A percentile compares a stretch with the other conserved stretches of the same genome.
Conservation (phyloP, 2,329 filamentous ascomycete genomes). For the Ilyonectria sp. region DNA sequence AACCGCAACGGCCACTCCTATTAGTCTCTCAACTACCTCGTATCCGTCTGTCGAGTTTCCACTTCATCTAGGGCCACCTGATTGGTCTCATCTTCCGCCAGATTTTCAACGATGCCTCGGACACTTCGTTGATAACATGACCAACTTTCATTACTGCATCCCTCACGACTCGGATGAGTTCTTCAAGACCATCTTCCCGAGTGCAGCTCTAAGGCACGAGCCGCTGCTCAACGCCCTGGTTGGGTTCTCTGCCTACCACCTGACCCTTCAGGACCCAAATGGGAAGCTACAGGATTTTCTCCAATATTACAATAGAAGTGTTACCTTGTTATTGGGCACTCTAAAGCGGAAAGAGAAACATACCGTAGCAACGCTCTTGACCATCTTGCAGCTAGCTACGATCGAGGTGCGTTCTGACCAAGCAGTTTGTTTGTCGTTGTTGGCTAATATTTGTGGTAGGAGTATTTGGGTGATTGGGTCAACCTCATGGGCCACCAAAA, state of each 20-base stretch:
- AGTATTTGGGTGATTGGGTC: conserved; percentile 95
- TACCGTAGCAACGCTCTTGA: conserved; percentile 82
- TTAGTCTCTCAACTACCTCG: conserved; percentile 49
- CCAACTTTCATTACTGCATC: conserved; percentile 86
- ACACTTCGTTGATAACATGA: conserved; percentile 85
- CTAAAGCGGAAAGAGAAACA: conserved; percentile 80
- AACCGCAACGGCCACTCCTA: conserved; percentile 60
- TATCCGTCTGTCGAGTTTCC: conserved; percentile 48
- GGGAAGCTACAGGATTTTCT: conserved; percentile 87
- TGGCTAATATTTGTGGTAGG: conserved; percentile 65
- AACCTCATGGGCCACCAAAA: conserved; percentile 94
- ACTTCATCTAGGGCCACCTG: conserved; percentile 50
- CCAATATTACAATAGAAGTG: conserved; percentile 90
- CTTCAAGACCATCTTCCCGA: conserved; percentile 79
- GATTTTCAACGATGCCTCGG: conserved; percentile 85
- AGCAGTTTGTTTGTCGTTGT: background rate
- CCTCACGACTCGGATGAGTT: conserved; percentile 81
- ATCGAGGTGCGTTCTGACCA: conserved; percentile 78
- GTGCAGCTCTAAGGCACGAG: conserved; percentile 80
- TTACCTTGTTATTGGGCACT: conserved; percentile 80
- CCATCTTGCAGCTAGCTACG: conserved; percentile 91
- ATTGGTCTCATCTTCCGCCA: conserved; percentile 73
- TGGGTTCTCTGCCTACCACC: conserved; percentile 90
- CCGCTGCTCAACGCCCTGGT: conserved; percentile 89
- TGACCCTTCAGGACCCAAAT: conserved; percentile 78